A percentile compares a stretch with the other conserved stretches of the same genome.
Evolutionary conservation across 257 asterid genomes (phyloP).

Genomic region (Voacanga thouarsii): DNA sequence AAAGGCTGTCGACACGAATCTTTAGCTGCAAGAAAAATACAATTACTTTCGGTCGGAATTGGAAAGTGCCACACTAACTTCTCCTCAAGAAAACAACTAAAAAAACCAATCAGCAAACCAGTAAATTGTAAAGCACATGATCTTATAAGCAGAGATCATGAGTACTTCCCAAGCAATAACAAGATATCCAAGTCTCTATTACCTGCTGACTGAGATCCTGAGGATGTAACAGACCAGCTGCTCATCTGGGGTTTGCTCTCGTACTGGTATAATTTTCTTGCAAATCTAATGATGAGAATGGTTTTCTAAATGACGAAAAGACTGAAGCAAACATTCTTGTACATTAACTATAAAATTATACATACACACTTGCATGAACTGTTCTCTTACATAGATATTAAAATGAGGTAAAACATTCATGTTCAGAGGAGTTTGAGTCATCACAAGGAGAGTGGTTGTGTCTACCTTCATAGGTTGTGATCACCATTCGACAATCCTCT

Average conservation of each 20-base stretch:
- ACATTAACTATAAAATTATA: neutral
- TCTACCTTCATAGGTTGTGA: constrained; percentile 96
- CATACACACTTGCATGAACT: neutral
- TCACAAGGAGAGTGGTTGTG: constrained; percentile 92
- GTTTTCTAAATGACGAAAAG: too few species aligned
- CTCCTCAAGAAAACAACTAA: too few species aligned
- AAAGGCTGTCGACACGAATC: neutral
- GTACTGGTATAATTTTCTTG: neutral
- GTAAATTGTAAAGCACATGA: neutral
- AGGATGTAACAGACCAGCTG: neutral
- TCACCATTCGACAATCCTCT: constrained; percentile 90
- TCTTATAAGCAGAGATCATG: neutral
- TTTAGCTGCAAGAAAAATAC: constrained; percentile 9
- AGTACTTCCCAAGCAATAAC: constrained; percentile 1
- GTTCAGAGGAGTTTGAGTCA: constrained; percentile 78
- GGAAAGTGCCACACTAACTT: too few species aligned
- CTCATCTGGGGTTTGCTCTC: neutral
- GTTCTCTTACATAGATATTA: neutral
- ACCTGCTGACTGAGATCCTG: too few species aligned
- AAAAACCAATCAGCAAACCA: neutral
- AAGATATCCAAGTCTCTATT: neutral
- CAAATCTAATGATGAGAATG: neutral
- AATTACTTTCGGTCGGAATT: too few species aligned
- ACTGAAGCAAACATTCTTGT: neutral
- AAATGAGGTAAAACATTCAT: constrained; percentile 69